Evolutionary conservation across 1,139 yeast species (phyloP).

Genomic region (Nakaseomyces sp.): DNA sequence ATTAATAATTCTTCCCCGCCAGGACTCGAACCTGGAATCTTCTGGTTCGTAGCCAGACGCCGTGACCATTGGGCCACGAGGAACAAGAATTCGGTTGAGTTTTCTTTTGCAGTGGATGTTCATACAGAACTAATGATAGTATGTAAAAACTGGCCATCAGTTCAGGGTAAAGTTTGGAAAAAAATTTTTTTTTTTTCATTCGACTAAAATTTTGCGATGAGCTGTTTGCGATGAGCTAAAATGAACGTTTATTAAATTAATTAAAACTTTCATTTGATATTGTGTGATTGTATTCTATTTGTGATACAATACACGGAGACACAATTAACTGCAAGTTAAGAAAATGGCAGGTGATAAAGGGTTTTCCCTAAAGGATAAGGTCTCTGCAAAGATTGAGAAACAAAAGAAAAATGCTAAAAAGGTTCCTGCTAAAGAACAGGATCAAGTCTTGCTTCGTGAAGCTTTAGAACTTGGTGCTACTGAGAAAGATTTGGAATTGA

Average conservation of each 20-base stretch:
- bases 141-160: background rate
- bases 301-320: background rate
- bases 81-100: conserved; percentile 34
- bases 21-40: conserved; percentile 94
- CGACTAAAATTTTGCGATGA: background rate
- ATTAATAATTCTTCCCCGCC: conserved; percentile 65
- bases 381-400: conserved; percentile 19
- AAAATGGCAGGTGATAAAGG: conserved; percentile 12
- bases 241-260: no score
- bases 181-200: background rate
- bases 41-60: conserved; percentile 93
- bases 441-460: conserved; percentile 49
- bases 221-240: background rate
- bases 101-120: conserved; percentile 9
- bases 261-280: no score
- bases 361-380: conserved; percentile 4
- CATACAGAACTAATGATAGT: no score
- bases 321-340: background rate
- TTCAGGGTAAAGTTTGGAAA: conserved; percentile 1
- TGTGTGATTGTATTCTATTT: no score
- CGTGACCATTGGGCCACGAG: conserved; percentile 91
- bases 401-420: conserved; percentile 17
- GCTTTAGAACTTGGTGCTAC: conserved; percentile 68
- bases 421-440: conserved; percentile 23
- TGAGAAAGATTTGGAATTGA: conserved; percentile 53